phyloP scores from a whole-genome alignment of 1,284 basidiomycete genomes.

The Pseudozyma flocculosa region DNA sequence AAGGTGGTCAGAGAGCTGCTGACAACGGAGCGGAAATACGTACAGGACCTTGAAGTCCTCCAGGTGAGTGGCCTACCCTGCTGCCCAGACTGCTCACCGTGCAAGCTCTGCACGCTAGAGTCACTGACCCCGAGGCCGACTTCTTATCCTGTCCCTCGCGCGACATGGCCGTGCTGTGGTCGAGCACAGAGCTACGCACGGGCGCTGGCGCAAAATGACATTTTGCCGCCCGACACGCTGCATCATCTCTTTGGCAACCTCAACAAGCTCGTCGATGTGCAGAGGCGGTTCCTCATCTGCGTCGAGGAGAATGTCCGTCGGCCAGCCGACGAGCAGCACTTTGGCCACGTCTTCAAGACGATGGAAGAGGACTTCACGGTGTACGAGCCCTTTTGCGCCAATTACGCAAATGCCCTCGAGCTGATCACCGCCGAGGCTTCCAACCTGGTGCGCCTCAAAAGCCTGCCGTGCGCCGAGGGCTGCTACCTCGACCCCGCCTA shows the following conservation, averaged over 20 bases:
- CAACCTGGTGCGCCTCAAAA: slow-evolving; percentile 37
- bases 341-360: slow-evolving; percentile 63
- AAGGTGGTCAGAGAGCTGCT: slow-evolving; percentile 83
- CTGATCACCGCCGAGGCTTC: slow-evolving; percentile 66
- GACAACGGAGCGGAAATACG: slow-evolving; percentile 94
- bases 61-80: background rate
- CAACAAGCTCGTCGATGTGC: slow-evolving; percentile 93
- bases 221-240: slow-evolving; percentile 89
- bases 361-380: slow-evolving; percentile 70
- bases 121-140: too few relatives aligned
- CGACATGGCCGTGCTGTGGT: too few relatives aligned
- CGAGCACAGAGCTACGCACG: slow-evolving; percentile 60
- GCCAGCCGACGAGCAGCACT: slow-evolving; percentile 66
- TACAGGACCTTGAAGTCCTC: slow-evolving; percentile 95
- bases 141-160: too few relatives aligned
- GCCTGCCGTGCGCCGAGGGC: slow-evolving; percentile 44
- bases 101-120: too few relatives aligned
- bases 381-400: slow-evolving; percentile 97
- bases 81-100: too few relatives aligned
- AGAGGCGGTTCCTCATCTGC: slow-evolving; percentile 91
- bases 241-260: slow-evolving; percentile 94
- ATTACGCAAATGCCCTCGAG: slow-evolving; percentile 70
- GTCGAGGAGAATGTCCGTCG: slow-evolving; percentile 66
- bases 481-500: slow-evolving; percentile 60
- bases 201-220: slow-evolving; percentile 71